Percentiles rank a stretch among this genome's conserved stretches.
Conservation (phyloP, 805 yeast genomes). For the Naumovozyma dairenensis region DNA sequence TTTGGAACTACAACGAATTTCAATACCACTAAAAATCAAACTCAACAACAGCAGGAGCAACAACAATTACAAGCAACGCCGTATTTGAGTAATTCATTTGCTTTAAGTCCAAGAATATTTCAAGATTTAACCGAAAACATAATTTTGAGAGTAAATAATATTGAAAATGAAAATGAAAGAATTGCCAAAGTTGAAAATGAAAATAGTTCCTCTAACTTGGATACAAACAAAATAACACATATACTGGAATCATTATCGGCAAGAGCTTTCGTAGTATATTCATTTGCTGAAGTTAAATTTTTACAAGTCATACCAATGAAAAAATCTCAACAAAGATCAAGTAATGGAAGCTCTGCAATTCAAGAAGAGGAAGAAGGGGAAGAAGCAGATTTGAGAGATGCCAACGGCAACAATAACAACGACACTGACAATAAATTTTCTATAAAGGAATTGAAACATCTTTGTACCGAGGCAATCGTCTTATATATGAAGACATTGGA, state of each 20-base stretch:
- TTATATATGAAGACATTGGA: slow-evolving; percentile 78
- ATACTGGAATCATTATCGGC: slow-evolving; percentile 71
- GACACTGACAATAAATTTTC: too few relatives aligned
- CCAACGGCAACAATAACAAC: too few relatives aligned
- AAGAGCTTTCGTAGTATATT: slow-evolving; percentile 78
- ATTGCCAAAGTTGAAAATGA: too few relatives aligned
- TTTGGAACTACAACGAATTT: slow-evolving; percentile 51
- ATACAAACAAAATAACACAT: slow-evolving; percentile 27
- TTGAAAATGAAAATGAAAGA: slow-evolving; percentile 13
- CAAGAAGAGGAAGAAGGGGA: slow-evolving; percentile 29
- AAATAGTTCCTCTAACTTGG: slow-evolving; percentile 8
- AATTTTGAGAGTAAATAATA: slow-evolving; percentile 21
- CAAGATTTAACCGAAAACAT: slow-evolving; percentile 27
- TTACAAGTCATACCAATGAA: slow-evolving; percentile 61
- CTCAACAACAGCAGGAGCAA: slow-evolving; percentile 19
- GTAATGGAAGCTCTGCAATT: slow-evolving; percentile 28
- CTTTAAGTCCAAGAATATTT: slow-evolving; percentile 22
- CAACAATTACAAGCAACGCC: slow-evolving; percentile 15
- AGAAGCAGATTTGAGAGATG: slow-evolving; percentile 1
- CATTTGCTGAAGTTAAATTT: slow-evolving; percentile 86
- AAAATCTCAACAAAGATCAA: slow-evolving; percentile 11
- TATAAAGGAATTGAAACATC: slow-evolving; percentile 36
- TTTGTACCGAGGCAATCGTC: slow-evolving; percentile 80
- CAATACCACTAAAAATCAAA: too few relatives aligned
- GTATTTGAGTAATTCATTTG: slow-evolving; percentile 17